Evolutionary conservation across 345 rosid genomes (phyloP).

Genomic region (Noccaea bulbosa): DNA sequence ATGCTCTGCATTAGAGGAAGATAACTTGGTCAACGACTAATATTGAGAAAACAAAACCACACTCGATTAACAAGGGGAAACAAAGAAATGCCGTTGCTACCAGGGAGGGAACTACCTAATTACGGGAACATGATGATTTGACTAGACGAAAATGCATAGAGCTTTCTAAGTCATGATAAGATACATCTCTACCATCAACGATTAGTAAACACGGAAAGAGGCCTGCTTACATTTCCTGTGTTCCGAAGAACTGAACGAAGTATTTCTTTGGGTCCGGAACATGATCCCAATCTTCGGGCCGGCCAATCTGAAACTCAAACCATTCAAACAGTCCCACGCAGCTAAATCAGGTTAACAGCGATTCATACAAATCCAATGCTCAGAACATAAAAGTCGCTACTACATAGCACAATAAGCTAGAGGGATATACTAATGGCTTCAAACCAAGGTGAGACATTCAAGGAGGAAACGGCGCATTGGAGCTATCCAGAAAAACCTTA

Average conservation of each 20-base stretch:
- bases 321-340: conserved; percentile 34
- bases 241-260: conserved; percentile 88
- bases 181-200: conserved; percentile 20
- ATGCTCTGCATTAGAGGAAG: conserved; percentile 62
- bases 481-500: conserved; percentile 3
- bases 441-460: conserved; percentile 19
- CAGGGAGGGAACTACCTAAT: conserved; percentile 4
- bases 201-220: conserved; percentile 19
- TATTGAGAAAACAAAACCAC: conserved; percentile 14
- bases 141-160: conserved; percentile 11
- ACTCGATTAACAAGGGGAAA: conserved; percentile 23
- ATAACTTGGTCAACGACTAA: conserved; percentile 32
- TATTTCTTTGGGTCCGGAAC: conserved; percentile 77
- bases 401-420: conserved; percentile 5
- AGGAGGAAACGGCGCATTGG: background rate
- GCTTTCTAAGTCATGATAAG: background rate
- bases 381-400: background rate
- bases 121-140: conserved; percentile 4
- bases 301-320: conserved; percentile 70
- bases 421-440: conserved; percentile 9
- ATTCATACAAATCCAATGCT: background rate
- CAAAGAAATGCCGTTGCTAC: background rate
- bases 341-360: conserved; percentile 4
- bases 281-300: conserved; percentile 79
- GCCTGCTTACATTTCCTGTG: conserved; percentile 81